Evolutionary conservation across 768 basidiomycete genomes (phyloP), one percentile per base, ranked within the genome.

Genomic region (Russula sp.): DNA sequence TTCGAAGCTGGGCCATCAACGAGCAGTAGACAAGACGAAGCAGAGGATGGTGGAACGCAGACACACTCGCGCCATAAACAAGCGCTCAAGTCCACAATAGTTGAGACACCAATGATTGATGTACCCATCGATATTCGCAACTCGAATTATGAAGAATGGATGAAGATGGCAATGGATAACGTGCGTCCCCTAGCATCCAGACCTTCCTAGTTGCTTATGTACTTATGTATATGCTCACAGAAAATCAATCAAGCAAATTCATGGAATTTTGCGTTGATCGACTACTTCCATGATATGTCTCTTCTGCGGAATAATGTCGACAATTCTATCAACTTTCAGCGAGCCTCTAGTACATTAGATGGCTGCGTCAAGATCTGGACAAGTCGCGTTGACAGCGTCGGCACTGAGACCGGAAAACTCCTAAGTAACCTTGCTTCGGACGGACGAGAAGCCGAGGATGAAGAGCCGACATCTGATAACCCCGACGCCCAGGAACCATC

Each of bases 291-390:
- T 68, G 96, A 99, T 73, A 94, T 98, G 88, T 94, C 92, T 11
- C 82, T 98, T 16, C 79, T 99, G 42, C 83, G 97, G 52, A 98
- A 99, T 74, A 86, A 89, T 65, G 84, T 83, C 50, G 95, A 98
- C 71, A 96, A 97, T 70, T 88, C 91, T 14, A 99, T 99, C 80
- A 98, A 99, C 75, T 99, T 99, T 71, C 97, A 98, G 75, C 95
- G 96, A 71, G 97, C 97, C 16, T 95, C 93, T 0, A 95, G 88
- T 72, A 98, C 97, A 0, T 84, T 99, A 22, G 97, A 99, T 63
- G 97, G 96, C 3, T 99, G 97, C 74, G 94, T 99, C 74, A 99
- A 98, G 77, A 98, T 99, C 65, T 99, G 95, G 94, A 98, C 95
- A 7, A 93, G 89, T 68, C 88, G 97, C 51, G 96, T 99, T 45